Percentiles rank a stretch among this genome's conserved stretches.
Conservation (phyloP, 1,284 basidiomycete genomes). For the Malassezia equina region DNA sequence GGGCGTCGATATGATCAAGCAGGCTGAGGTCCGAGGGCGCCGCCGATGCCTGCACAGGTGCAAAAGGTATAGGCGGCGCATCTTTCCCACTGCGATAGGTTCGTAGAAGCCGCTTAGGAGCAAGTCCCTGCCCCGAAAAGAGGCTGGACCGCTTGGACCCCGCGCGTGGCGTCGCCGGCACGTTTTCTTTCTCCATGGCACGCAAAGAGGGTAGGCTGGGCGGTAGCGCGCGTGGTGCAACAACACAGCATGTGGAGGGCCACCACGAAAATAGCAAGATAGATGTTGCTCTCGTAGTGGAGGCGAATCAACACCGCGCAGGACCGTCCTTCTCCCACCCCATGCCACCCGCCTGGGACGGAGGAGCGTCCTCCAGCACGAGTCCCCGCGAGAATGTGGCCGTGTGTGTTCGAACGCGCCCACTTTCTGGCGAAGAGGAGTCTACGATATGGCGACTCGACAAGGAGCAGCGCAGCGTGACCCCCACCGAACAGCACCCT, state of each 20-base stretch:
- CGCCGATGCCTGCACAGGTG: neutral
- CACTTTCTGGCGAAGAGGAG: constrained; percentile 5
- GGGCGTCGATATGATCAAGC: constrained; percentile 2
- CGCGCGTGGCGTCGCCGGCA: neutral
- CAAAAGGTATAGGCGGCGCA: neutral
- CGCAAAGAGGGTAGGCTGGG: neutral
- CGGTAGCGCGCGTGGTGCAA: neutral
- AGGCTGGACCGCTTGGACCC: neutral
- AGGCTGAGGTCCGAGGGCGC: neutral
- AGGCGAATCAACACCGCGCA: constrained; percentile 5
- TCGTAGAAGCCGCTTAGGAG: constrained; percentile 8
- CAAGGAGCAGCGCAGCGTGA: constrained; percentile 22
- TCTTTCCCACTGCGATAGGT: neutral
- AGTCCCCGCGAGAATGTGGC: constrained; percentile 36
- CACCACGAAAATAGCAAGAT: constrained; percentile 1
- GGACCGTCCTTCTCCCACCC: neutral
- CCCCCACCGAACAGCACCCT: constrained; percentile 41
- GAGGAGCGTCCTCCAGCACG: neutral
- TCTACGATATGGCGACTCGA: constrained; percentile 31
- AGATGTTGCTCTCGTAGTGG: constrained; percentile 8
- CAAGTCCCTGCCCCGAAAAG: neutral
- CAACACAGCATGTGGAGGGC: neutral
- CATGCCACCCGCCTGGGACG: constrained; percentile 1
- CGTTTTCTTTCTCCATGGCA: constrained; percentile 6
- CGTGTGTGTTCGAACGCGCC: constrained; percentile 42